Percentiles rank a stretch among this genome's conserved stretches.
Evolutionary conservation across 352 stramenopile species (phyloP).

Genomic region (Pythium pyrilobum): DNA sequence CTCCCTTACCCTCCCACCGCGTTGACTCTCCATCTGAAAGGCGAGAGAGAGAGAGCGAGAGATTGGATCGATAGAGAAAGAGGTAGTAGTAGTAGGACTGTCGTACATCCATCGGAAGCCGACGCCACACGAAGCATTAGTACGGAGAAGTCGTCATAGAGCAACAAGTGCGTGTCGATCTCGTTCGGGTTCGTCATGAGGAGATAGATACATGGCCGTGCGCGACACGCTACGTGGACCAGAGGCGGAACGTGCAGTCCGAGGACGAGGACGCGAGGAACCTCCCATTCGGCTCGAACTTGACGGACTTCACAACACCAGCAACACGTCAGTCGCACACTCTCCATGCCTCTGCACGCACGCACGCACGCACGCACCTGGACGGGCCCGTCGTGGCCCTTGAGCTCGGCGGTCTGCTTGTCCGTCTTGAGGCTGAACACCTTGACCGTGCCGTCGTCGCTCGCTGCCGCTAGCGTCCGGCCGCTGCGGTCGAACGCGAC

Average conservation of each 20-base stretch:
- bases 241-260: slow-evolving; percentile 92
- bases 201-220: neutral
- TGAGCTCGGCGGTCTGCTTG: slow-evolving; percentile 65
- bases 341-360: neutral
- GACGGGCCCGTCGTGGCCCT: slow-evolving; percentile 91
- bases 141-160: too few species aligned
- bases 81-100: too few species aligned
- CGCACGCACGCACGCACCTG: slow-evolving; percentile 48
- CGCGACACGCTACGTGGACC: slow-evolving; percentile 59
- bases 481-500: slow-evolving; percentile 89
- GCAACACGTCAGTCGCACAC: neutral
- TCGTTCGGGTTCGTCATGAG: too few species aligned
- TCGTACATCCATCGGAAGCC: too few species aligned
- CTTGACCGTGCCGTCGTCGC: slow-evolving; percentile 89
- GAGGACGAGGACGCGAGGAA: slow-evolving; percentile 90
- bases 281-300: slow-evolving; percentile 84
- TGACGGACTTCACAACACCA: slow-evolving; percentile 57
- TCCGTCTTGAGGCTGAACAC: slow-evolving; percentile 82
- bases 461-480: slow-evolving; percentile 76
- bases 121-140: too few species aligned
- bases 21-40: too few species aligned
- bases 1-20: too few species aligned
- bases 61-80: too few species aligned
- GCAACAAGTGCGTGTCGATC: too few species aligned
- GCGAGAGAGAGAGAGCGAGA: too few species aligned